Evolutionary conservation across 805 yeast species (phyloP).

Genomic region (Barnettozyma siamensis): DNA sequence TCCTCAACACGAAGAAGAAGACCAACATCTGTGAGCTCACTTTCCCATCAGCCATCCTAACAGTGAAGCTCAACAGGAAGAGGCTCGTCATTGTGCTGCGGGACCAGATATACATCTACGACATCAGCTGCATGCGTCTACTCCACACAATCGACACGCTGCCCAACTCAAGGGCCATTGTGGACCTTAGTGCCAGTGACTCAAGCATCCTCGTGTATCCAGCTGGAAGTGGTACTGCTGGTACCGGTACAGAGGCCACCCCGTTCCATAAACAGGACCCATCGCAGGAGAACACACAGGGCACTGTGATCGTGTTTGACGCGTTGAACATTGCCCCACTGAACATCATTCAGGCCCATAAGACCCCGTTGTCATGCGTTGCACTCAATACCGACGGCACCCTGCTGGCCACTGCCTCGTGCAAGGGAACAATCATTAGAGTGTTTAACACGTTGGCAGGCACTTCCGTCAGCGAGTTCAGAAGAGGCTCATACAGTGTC

Average conservation of each 20-base stretch:
- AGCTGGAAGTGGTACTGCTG: constrained; percentile 29
- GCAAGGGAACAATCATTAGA: constrained; percentile 83
- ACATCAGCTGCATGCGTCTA: constrained; percentile 82
- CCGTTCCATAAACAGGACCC: constrained; percentile 4
- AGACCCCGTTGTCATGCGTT: constrained; percentile 62
- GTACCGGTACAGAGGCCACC: constrained; percentile 1
- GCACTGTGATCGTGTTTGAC: constrained; percentile 66
- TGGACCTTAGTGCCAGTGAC: constrained; percentile 34
- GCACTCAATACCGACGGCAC: constrained; percentile 71
- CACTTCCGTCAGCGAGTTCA: constrained; percentile 58
- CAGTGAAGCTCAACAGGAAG: constrained; percentile 74
- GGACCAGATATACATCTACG: constrained; percentile 84
- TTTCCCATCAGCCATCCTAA: constrained; percentile 70
- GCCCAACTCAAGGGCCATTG: constrained; percentile 35
- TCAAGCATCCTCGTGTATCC: constrained; percentile 52
- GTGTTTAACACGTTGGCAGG: constrained; percentile 63
- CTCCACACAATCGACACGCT: constrained; percentile 61
- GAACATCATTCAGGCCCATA: constrained; percentile 83
- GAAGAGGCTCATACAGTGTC: constrained; percentile 73
- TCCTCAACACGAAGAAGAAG: constrained; percentile 66
- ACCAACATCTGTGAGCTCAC: constrained; percentile 79
- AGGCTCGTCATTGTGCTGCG: constrained; percentile 70
- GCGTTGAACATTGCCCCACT: constrained; percentile 67
- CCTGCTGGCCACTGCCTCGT: constrained; percentile 82
- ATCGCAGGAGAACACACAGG: constrained; percentile 3